Conservation (phyloP, 1,284 basidiomycete genomes). For the Fomitiporia mediterranea region DNA sequence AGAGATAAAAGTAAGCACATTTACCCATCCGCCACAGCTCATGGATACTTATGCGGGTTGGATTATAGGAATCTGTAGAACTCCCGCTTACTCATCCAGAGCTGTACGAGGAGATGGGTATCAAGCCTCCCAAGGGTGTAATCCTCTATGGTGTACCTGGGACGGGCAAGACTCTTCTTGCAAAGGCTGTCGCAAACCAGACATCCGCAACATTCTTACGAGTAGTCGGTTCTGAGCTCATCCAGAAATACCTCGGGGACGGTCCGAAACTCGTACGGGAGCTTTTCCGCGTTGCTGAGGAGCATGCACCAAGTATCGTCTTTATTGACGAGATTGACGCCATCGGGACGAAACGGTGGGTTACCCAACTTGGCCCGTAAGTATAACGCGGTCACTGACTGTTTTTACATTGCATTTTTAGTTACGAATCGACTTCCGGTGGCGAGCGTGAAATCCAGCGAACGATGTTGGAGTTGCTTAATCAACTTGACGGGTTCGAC, state of each 20-base stretch:
- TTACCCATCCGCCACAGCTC: slow-evolving; percentile 13
- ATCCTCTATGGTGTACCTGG: slow-evolving; percentile 98
- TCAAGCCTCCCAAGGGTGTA: slow-evolving; percentile 98
- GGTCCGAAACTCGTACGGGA: slow-evolving; percentile 99
- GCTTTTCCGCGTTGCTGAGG: slow-evolving; percentile 94
- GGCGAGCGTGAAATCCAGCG: slow-evolving; percentile 99
- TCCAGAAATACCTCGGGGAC: slow-evolving; percentile 99
- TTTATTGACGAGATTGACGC: slow-evolving; percentile 99
- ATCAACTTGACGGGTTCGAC: slow-evolving; percentile 98
- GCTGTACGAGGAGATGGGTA: slow-evolving; percentile 99
- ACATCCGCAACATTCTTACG: slow-evolving; percentile 98
- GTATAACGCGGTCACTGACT: background rate
- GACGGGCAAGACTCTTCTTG: slow-evolving; percentile 96
- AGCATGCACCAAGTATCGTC: slow-evolving; percentile 97
- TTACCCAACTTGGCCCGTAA: slow-evolving; percentile 5
- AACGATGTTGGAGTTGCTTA: slow-evolving; percentile 98
- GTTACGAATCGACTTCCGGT: slow-evolving; percentile 94
- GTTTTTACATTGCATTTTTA: slow-evolving; percentile 37
- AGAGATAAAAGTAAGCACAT: slow-evolving; percentile 84
- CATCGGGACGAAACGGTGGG: slow-evolving; percentile 94
- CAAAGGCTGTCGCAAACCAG: slow-evolving; percentile 98
- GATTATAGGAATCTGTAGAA: slow-evolving; percentile 90
- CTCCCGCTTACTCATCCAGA: slow-evolving; percentile 97
- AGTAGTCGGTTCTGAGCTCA: slow-evolving; percentile 96
- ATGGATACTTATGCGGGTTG: background rate